Evolutionary conservation across 768 basidiomycete genomes (phyloP).

Genomic region (Suillus variegatus): DNA sequence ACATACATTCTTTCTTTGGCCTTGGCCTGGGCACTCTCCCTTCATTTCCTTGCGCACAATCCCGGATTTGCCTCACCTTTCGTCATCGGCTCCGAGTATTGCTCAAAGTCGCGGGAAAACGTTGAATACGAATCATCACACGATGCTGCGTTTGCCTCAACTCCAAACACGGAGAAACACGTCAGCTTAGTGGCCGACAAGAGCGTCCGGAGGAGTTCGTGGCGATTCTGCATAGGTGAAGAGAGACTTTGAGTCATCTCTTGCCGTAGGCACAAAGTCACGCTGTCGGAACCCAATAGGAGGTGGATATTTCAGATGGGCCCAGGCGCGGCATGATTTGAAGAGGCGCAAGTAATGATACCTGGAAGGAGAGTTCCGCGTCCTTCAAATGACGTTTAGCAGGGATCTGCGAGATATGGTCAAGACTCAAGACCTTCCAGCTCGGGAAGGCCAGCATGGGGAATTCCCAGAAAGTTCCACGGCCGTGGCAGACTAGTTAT

Average conservation of each 20-base stretch:
- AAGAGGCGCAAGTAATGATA: neutral
- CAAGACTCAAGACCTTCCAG: neutral
- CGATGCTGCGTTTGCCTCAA: neutral
- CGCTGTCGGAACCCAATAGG: neutral
- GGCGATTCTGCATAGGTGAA: neutral
- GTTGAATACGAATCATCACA: neutral
- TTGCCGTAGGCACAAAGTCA: neutral
- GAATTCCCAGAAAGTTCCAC: neutral
- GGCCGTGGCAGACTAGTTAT: neutral
- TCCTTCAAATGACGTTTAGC: neutral
- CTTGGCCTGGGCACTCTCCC: neutral
- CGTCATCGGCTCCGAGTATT: neutral
- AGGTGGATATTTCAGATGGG: neutral
- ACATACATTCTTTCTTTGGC: neutral
- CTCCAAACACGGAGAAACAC: neutral
- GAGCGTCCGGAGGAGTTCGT: neutral
- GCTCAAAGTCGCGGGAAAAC: neutral
- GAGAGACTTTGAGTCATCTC: neutral
- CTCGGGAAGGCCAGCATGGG: neutral
- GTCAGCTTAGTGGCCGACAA: neutral
- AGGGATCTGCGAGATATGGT: neutral
- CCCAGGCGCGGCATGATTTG: neutral
- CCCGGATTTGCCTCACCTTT: neutral
- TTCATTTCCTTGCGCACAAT: neutral
- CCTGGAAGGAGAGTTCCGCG: neutral